phyloP scores from a whole-genome alignment of 2,329 filamentous ascomycete species.

The Colletotrichum orbiculare region DNA sequence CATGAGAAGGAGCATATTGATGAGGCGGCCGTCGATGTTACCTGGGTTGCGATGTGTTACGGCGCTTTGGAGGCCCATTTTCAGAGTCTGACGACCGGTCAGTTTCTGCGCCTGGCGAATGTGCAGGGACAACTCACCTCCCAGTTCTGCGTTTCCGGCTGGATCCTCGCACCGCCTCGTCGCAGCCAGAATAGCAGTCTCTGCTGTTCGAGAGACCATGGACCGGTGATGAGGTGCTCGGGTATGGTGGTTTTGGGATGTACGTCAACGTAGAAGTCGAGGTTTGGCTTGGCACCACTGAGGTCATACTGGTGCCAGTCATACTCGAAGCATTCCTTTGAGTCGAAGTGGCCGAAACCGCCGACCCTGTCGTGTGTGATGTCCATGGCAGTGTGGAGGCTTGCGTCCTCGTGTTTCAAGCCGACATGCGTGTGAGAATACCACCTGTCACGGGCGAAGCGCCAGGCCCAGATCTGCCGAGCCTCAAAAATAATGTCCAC shows the following conservation, averaged over 20 bases:
- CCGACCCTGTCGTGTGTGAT: slow-evolving; percentile 40
- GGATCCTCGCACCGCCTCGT: slow-evolving; percentile 50
- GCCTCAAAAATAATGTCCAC: slow-evolving; percentile 59
- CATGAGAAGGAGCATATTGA: slow-evolving; percentile 25
- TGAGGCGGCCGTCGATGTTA: slow-evolving; percentile 25
- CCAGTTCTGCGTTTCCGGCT: slow-evolving; percentile 50
- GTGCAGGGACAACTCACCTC: slow-evolving; percentile 42
- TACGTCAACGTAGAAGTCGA: slow-evolving; percentile 46
- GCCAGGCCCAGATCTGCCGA: slow-evolving; percentile 59
- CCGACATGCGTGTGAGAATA: slow-evolving; percentile 45
- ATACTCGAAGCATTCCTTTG: slow-evolving; percentile 49
- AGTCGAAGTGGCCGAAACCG: slow-evolving; percentile 45
- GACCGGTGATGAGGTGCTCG: slow-evolving; percentile 51
- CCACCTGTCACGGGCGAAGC: slow-evolving; percentile 47
- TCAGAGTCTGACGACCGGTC: slow-evolving; percentile 17
- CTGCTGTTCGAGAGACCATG: slow-evolving; percentile 52
- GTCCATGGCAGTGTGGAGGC: slow-evolving; percentile 25
- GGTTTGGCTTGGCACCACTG: slow-evolving; percentile 12
- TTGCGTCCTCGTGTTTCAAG: slow-evolving; percentile 32
- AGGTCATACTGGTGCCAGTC: slow-evolving; percentile 44
- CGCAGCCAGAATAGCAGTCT: slow-evolving; percentile 59
- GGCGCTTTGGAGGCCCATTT: slow-evolving; percentile 24
- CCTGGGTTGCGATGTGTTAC: slow-evolving; percentile 30
- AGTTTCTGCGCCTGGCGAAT: background rate
- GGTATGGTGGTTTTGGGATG: slow-evolving; percentile 54